phyloP scores from a whole-genome alignment of 805 yeast genomes.

The Candida insectorum region DNA sequence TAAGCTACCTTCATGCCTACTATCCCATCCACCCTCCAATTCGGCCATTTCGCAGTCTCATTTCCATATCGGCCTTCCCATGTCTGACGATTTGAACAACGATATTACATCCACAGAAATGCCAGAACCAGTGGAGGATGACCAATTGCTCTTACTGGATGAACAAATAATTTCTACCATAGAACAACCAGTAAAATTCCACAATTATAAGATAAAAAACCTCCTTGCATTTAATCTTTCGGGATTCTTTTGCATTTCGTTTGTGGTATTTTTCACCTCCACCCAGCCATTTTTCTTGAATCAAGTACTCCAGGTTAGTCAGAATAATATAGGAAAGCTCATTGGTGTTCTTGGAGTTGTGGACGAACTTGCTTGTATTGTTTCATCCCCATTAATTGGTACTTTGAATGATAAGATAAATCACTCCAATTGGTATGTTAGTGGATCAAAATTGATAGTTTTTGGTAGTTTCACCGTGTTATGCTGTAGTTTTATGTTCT shows the following conservation, averaged over 20 bases:
- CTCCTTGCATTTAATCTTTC: slow-evolving; percentile 32
- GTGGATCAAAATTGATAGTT: slow-evolving; percentile 55
- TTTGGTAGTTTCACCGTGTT: slow-evolving; percentile 45
- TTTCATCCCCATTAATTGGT: slow-evolving; percentile 60
- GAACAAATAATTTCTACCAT: too few relatives aligned
- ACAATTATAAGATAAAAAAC: slow-evolving; percentile 17
- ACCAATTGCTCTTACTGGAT: too few relatives aligned
- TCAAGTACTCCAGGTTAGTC: slow-evolving; percentile 25
- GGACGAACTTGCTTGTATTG: slow-evolving; percentile 57
- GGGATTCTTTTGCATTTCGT: slow-evolving; percentile 36
- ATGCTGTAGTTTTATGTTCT: slow-evolving; percentile 46
- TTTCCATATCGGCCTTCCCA: too few relatives aligned
- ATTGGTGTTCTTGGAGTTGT: slow-evolving; percentile 42
- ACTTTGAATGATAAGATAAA: slow-evolving; percentile 54
- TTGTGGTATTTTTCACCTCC: slow-evolving; percentile 37
- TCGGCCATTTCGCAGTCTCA: too few relatives aligned
- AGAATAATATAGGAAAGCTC: slow-evolving; percentile 24
- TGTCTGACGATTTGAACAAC: too few relatives aligned
- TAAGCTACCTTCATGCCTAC: neutral
- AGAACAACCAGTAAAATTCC: too few relatives aligned
- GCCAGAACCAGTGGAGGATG: too few relatives aligned
- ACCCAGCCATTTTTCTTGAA: slow-evolving; percentile 39
- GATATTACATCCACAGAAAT: too few relatives aligned
- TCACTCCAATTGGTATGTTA: slow-evolving; percentile 11
- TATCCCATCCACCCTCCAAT: neutral